A percentile compares a stretch with the other conserved stretches of the same genome.
These are phyloP conservation scores for Cantharellus anzutake DNA, from an alignment of 768 basidiomycete genomes.

Conservation along the genomic window DNA sequence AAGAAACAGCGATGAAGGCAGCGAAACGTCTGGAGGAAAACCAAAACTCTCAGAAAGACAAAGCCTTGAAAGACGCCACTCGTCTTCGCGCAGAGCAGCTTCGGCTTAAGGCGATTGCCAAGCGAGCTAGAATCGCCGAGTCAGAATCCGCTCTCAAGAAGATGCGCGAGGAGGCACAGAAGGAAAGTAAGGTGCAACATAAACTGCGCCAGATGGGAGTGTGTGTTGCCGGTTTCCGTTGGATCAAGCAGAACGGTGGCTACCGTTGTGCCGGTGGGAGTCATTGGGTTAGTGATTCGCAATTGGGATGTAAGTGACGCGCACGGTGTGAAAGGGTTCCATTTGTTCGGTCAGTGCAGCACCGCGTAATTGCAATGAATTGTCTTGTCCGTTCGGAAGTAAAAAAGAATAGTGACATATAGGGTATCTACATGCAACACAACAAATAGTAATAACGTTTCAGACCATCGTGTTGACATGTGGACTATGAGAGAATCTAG, in stretches of 20 bases:
- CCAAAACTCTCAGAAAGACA: too few relatives aligned
- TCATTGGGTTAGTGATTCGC: slow-evolving; percentile 19
- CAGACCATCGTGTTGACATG: too few relatives aligned
- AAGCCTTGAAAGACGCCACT: neutral
- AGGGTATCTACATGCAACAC: too few relatives aligned
- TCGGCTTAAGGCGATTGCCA: neutral
- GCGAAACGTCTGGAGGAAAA: too few relatives aligned
- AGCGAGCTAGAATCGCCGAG: neutral
- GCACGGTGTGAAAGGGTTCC: neutral
- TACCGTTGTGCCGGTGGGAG: slow-evolving; percentile 31
- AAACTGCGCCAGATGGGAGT: slow-evolving; percentile 29
- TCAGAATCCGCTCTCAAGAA: neutral
- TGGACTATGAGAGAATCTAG: too few relatives aligned
- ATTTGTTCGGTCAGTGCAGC: too few relatives aligned
- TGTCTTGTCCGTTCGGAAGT: too few relatives aligned
- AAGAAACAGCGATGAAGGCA: neutral
- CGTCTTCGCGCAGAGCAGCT: neutral
- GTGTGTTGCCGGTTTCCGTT: slow-evolving; percentile 28
- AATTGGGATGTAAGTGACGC: neutral
- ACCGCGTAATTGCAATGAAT: too few relatives aligned
- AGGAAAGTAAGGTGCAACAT: slow-evolving; percentile 26
- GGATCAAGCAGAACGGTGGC: slow-evolving; percentile 24
- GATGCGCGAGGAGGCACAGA: slow-evolving; percentile 15
- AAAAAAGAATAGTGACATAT: too few relatives aligned
- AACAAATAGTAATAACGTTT: too few relatives aligned